Base-by-base conservation (phyloP, 2,329 filamentous ascomycete genomes). In the Nemania serpens region DNA sequence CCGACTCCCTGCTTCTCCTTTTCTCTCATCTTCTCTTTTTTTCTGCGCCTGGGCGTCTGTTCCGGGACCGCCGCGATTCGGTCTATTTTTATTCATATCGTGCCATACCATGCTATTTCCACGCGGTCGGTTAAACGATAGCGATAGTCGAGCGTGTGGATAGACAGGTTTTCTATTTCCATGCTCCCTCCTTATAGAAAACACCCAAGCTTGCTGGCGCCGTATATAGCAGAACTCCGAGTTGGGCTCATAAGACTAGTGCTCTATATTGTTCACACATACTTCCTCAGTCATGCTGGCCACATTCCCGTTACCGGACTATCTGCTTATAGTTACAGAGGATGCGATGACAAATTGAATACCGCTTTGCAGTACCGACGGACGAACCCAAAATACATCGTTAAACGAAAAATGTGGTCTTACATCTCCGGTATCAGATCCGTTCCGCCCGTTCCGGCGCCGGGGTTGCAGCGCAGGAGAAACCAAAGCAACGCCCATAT, bases 51-150 rank as follows among this genome's bases (percentile, higher is more conserved):
- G 15, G 36, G 2, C 13, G 18, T 20, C 33, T 20, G 17, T 54
- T 55, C 59, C 55, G 59, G 36, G 59, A 55, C 50, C 51, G 17
- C 15, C 17, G n/a, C n/a, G n/a, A n/a, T n/a, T n/a, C n/a, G n/a
- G n/a, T n/a, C n/a, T n/a, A n/a, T n/a, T n/a, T n/a, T n/a, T n/a
- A n/a, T n/a, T n/a, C n/a, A n/a, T n/a, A n/a, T n/a, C n/a, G n/a
- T n/a, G n/a, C n/a, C n/a, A n/a, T n/a, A n/a, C n/a, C n/a, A n/a
- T n/a, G n/a, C n/a, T n/a, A n/a, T n/a, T n/a, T n/a, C n/a, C n/a
- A n/a, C n/a, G n/a, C n/a, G n/a, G n/a, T n/a, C n/a, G n/a, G n/a
- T n/a, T n/a, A n/a, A n/a, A n/a, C n/a, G n/a, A n/a, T n/a, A n/a
- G n/a, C n/a, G n/a, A n/a, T n/a, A n/a, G n/a, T n/a, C n/a, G 29